Evolutionary conservation across 2,329 filamentous ascomycete species (phyloP).

Genomic region (Trematosphaeria pertusa): DNA sequence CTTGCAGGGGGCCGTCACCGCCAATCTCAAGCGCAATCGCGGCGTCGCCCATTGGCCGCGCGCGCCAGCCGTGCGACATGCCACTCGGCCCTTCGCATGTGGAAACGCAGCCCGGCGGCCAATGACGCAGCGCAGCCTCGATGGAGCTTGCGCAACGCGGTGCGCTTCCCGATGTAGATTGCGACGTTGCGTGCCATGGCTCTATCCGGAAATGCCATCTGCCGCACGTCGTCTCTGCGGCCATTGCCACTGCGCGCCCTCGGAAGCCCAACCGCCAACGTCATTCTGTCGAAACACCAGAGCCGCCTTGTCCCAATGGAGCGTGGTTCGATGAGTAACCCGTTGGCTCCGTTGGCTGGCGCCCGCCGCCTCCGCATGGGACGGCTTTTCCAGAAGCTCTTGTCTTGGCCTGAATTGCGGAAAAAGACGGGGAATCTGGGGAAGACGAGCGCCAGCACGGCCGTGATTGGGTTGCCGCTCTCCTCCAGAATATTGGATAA

Average conservation of each 20-base stretch:
- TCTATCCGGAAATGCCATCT: conserved; percentile 8
- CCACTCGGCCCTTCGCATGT: not conserved
- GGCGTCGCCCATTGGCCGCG: too few species aligned
- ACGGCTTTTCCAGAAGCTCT: conserved; percentile 10
- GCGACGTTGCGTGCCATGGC: conserved; percentile 9
- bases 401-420: conserved; percentile 7
- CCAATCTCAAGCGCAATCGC: too few species aligned
- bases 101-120: conserved; percentile 3
- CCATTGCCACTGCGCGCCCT: too few species aligned
- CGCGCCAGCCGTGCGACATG: not conserved
- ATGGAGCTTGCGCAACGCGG: conserved; percentile 4
- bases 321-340: too few species aligned
- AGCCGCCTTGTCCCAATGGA: too few species aligned
- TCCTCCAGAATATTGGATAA: too few species aligned
- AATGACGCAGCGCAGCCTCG: conserved; percentile 22
- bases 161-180: conserved; percentile 7
- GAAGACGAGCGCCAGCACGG: conserved; percentile 3
- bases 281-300: too few species aligned
- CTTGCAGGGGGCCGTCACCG: conserved; percentile 12
- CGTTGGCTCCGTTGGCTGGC: too few species aligned
- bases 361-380: conserved; percentile 9
- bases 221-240: too few species aligned
- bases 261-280: not conserved
- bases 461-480: not conserved
- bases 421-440: conserved; percentile 15